Conservation (phyloP, 306 rosid species). For the Ammopiptanthus mongolicus region DNA sequence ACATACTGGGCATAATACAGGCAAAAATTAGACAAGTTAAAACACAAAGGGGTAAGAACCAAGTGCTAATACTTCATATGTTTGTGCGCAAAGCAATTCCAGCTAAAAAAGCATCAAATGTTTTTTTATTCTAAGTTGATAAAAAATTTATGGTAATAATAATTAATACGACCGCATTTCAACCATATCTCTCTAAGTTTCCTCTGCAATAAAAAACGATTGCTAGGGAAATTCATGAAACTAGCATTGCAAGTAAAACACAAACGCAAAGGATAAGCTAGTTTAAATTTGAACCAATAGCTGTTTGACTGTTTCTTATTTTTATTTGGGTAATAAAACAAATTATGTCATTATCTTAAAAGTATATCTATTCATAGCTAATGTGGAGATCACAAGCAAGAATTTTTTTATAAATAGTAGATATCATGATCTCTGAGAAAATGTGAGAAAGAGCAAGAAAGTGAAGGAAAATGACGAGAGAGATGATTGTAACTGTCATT, state of each 20-base stretch:
- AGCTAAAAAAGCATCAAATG: neutral
- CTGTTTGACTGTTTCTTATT: neutral
- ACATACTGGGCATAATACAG: constrained; percentile 56
- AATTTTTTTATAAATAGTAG: neutral
- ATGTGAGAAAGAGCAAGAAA: no score
- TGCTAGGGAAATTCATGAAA: neutral
- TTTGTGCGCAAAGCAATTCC: neutral
- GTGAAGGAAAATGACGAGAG: no score
- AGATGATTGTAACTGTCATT: no score
- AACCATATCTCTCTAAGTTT: neutral
- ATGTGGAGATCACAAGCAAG: neutral
- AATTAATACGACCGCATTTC: neutral
- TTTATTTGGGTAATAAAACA: neutral
- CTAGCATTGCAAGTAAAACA: neutral
- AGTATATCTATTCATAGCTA: neutral
- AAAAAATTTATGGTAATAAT: neutral
- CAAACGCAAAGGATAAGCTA: neutral
- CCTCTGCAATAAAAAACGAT: neutral
- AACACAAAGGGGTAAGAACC: neutral
- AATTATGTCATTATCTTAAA: neutral
- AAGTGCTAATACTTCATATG: neutral
- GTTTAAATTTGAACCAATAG: neutral
- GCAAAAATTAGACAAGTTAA: constrained; percentile 4
- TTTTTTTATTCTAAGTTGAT: neutral
- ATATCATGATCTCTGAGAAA: no score